These are phyloP conservation scores for Populus ilicifolia DNA, from an alignment of 345 rosid genomes.

Conservation along the genomic window DNA sequence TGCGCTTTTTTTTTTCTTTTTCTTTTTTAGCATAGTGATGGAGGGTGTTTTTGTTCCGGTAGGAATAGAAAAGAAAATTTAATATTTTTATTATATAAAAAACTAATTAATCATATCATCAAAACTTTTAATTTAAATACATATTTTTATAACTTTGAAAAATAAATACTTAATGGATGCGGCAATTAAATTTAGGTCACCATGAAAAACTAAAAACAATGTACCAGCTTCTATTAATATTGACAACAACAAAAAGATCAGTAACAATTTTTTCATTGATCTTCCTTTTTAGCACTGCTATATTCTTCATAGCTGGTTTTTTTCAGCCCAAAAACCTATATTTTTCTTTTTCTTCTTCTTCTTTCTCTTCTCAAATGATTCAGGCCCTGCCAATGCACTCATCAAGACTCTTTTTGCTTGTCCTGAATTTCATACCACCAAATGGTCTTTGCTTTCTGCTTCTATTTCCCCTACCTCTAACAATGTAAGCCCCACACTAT, in stretches of 20 bases:
- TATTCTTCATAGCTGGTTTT: constrained; percentile 23
- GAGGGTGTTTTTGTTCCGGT: too few relatives aligned
- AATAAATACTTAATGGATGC: too few relatives aligned
- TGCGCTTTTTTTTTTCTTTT: too few relatives aligned
- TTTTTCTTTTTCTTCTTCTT: constrained; percentile 20
- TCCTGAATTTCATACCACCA: constrained; percentile 49
- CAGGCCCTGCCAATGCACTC: constrained; percentile 88
- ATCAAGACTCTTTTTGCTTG: constrained; percentile 64
- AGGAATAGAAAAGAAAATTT: too few relatives aligned
- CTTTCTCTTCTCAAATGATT: constrained; percentile 31
- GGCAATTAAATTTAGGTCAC: background rate
- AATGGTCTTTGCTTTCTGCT: constrained; percentile 88
- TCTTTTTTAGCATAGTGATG: too few relatives aligned
- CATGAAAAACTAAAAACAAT: background rate
- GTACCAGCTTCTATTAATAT: background rate
- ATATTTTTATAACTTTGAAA: too few relatives aligned
- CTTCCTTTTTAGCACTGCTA: constrained; percentile 23
- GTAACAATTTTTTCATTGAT: constrained; percentile 1
- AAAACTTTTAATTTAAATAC: too few relatives aligned
- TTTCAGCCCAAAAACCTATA: constrained; percentile 14
- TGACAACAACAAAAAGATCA: background rate
- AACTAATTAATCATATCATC: too few relatives aligned
- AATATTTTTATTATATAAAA: too few relatives aligned
- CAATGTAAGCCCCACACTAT: constrained; percentile 40
- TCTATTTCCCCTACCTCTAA: constrained; percentile 64